Evolutionary conservation across 1,284 basidiomycete genomes (phyloP).

Genomic region (Phellopilus nigrolimitatus): DNA sequence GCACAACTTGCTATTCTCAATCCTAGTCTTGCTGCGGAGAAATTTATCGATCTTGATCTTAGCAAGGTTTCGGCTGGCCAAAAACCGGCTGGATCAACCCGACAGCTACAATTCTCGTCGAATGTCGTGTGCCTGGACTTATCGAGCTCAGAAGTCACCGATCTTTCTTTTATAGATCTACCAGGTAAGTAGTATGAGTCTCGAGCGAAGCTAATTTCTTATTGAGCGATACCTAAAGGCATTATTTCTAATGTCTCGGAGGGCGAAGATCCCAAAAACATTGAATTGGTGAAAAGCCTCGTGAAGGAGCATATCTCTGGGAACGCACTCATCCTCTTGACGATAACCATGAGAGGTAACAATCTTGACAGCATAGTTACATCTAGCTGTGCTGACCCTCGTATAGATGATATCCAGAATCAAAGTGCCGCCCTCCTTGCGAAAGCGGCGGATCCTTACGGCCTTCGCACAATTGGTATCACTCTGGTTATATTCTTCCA

Average conservation of each 20-base stretch:
- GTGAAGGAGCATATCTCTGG: constrained; percentile 33
- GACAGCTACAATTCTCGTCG: constrained; percentile 35
- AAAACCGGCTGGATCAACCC: not conserved
- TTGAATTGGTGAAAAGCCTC: constrained; percentile 34
- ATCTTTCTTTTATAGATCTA: constrained; percentile 42
- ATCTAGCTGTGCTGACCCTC: not conserved
- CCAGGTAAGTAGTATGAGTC: constrained; percentile 32
- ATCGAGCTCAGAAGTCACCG: constrained; percentile 39
- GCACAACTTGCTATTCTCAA: constrained; percentile 43
- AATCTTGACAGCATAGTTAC: not conserved
- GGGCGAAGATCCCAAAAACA: constrained; percentile 25
- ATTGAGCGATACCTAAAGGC: constrained; percentile 20
- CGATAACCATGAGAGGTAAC: constrained; percentile 37
- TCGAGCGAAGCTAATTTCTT: not conserved
- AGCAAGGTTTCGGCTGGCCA: constrained; percentile 17
- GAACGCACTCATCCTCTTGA: constrained; percentile 37
- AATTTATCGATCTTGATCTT: constrained; percentile 28
- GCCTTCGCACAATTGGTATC: constrained; percentile 33
- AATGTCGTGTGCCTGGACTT: constrained; percentile 43
- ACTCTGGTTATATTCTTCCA: not conserved
- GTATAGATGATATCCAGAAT: constrained; percentile 37
- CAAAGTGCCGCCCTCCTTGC: constrained; percentile 36
- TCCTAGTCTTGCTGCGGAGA: constrained; percentile 25
- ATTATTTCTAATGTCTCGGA: constrained; percentile 33
- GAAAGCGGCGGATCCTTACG: constrained; percentile 30